Conservation (phyloP, 345 rosid genomes). For the Aethionema arabicum region DNA sequence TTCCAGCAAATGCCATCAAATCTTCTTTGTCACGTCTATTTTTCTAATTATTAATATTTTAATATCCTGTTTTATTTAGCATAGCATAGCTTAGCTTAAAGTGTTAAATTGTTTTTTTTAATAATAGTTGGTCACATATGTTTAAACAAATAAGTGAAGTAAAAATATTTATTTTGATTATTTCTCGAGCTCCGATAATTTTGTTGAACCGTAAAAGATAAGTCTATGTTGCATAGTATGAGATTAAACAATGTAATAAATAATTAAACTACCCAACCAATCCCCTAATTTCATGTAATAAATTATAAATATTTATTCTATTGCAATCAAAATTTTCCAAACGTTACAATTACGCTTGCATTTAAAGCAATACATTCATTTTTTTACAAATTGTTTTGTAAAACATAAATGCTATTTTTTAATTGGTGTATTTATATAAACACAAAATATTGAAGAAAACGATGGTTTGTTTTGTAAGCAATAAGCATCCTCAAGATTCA, state of each 20-base stretch:
- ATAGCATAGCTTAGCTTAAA: background rate
- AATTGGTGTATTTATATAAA: background rate
- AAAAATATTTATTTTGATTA: background rate
- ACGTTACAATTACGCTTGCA: no score
- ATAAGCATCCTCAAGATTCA: constrained; percentile 32
- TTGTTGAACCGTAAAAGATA: constrained; percentile 30
- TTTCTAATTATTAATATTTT: background rate
- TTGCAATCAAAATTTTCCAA: no score
- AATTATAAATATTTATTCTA: background rate
- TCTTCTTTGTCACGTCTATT: constrained; percentile 24
- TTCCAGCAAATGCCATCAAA: constrained; percentile 37
- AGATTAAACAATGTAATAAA: constrained; percentile 5
- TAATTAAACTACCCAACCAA: constrained; percentile 31
- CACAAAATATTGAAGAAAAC: constrained; percentile 28
- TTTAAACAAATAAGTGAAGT: background rate
- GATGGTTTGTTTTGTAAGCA: constrained; percentile 33
- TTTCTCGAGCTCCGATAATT: constrained; percentile 5
- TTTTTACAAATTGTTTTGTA: no score
- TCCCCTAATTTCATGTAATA: constrained; percentile 34
- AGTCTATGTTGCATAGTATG: constrained; percentile 15
- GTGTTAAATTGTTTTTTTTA: background rate
- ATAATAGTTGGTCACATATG: no score
- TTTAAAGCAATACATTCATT: no score
- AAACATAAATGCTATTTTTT: no score
- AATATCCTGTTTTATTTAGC: background rate